Conservation (phyloP, 2,329 filamentous ascomycete genomes). For the Huntiella omanensis region DNA sequence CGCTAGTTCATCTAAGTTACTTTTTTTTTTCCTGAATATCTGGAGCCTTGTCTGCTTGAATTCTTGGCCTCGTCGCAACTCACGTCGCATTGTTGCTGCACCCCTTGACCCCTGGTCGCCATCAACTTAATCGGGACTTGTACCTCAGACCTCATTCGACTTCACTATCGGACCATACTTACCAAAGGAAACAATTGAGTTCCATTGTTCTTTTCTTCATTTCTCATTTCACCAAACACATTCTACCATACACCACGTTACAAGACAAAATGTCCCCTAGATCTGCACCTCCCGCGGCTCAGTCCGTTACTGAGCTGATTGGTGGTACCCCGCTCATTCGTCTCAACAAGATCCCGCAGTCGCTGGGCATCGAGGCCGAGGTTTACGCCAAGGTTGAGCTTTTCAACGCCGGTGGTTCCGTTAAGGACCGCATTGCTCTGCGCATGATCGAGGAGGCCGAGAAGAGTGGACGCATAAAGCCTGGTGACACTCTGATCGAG, state of each 20-base stretch:
- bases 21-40: too few relatives aligned
- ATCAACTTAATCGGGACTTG: background rate
- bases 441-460: slow-evolving; percentile 97
- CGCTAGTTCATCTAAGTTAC: too few relatives aligned
- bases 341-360: slow-evolving; percentile 82
- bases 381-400: slow-evolving; percentile 85
- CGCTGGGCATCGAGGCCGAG: slow-evolving; percentile 70
- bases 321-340: slow-evolving; percentile 91
- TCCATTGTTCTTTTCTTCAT: background rate
- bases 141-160: background rate
- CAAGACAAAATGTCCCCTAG: slow-evolving; percentile 1
- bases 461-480: slow-evolving; percentile 79
- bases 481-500: slow-evolving; percentile 92
- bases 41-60: background rate
- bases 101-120: background rate
- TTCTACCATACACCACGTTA: background rate
- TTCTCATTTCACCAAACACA: background rate
- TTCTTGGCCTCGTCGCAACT: background rate
- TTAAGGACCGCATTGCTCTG: slow-evolving; percentile 88
- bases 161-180: background rate
- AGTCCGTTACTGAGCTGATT: slow-evolving; percentile 69
- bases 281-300: slow-evolving; percentile 23
- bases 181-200: background rate
- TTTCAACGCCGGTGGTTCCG: slow-evolving; percentile 84
- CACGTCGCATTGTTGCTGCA: background rate